Evolutionary conservation across 805 yeast genomes (phyloP), one percentile per base, ranked within the genome.

Genomic region (Pichia pseudocactophila): DNA sequence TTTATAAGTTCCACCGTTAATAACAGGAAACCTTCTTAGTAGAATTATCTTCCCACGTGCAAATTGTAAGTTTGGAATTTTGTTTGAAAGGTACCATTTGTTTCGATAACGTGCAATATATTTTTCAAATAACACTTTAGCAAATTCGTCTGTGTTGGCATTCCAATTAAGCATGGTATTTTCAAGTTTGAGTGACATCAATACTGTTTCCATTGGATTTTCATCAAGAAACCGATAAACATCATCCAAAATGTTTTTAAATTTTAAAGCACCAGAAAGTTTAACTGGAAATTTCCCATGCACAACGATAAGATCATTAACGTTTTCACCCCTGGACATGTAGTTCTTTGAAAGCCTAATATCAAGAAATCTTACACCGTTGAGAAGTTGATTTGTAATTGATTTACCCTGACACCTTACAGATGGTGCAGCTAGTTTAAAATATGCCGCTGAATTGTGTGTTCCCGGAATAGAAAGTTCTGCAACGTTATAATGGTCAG

Each of bases 241-340:
- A 41, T 78, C 84, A 0, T 71, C 59, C 50, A 83, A 65, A 3
- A 69, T 70, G n/a, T 66, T 68, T 7, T 59, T 55, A 43, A 83
- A 68, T 50, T 71, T 69, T 45, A 70, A 69, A 18, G 82, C 73
- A 47, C 76, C 71, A 26, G 78, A 71, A 34, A 81, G 62, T 41
- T 71, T 72, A 34, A 82, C 84, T 0, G 92, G 89, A 61, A 82
- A 82, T 48, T 78, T 78, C 35, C 88, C 88, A 56, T 82, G 90
- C 45, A 78, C 74, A 17, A 82, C 82, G 51, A 78, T 76, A 47
- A 83, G 66, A 45, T 78, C 77, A 47, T 73, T 70, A 31, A 60
- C 61, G 9, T 57, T 54, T 34, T 68, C 68, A 3, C 65, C 70
- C 15, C 49, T 46, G 5, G 56, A 59, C 50, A 76, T 60, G 34